Evolutionary conservation across 495 filamentous ascomycete genomes (phyloP), one percentile per base, ranked within the genome.

Genomic region (Penicillium waksmanii): DNA sequence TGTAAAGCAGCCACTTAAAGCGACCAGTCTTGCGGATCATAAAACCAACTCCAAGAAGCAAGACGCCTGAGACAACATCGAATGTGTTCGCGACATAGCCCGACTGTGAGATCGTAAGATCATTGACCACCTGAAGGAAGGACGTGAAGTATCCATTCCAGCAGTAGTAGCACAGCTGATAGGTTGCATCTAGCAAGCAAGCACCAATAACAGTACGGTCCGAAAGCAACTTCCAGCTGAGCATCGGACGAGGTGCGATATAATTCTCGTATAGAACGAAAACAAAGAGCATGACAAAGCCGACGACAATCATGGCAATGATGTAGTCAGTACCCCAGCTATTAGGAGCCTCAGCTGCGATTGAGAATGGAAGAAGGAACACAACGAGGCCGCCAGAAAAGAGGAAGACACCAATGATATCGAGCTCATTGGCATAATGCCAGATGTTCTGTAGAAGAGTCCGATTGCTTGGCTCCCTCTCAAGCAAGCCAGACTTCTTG

Each of bases 121-220:
- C 71, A 61, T 87, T 80, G 47, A 94, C 90, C 2, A 90, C 89
- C 75, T 90, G 88, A 3, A 94, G 76, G 75, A 86, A 92, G 15
- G 86, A 90, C 33, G 72, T 75, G 73, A 90, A 90, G 70, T 85
- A 57, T 85, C 64, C 21, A 19, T 58, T 52, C 54, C 54, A 57
- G 51, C 62, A 70, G 65, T 70, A 72, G 58, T 72, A 72, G 31
- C 78, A 83, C 61, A 89, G 64, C 62, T 87, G 88, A n/a, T 89
- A 72, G 1, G 72, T 73, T 8, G 71, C 73, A 25, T 82, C 77
- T 2, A 88, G 70, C 18, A 87, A 54, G 47, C 80, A 86, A 13
- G 85, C 84, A 23, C 84, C 84, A 0, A 88, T 64, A 43, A 89
- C 80, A 40, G 87, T 90, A 6, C 85, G 82, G 51, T 87, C 80